A percentile compares a stretch with the other conserved stretches of the same genome.
Evolutionary conservation across 345 rosid genomes (phyloP).

Genomic region (Anastatica hierochuntica): DNA sequence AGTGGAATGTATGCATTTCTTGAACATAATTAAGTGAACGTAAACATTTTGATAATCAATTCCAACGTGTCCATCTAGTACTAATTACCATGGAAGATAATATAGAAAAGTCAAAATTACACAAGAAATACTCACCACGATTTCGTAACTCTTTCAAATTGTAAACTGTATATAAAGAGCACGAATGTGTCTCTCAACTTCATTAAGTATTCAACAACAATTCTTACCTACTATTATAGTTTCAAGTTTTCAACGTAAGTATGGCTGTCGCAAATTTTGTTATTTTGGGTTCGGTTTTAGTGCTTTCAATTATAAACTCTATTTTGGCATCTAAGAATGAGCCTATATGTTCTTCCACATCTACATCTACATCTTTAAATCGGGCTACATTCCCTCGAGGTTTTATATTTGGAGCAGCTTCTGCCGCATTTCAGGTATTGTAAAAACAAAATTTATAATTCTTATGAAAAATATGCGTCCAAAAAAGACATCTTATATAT

Average conservation of each 20-base stretch:
- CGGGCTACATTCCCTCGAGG: not conserved
- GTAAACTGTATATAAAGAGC: not conserved
- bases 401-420: slow-evolving; percentile 21
- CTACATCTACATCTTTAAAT: not conserved
- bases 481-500: too few species aligned
- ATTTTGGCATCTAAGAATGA: not conserved
- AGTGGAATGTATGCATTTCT: too few species aligned
- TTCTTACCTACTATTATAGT: not conserved
- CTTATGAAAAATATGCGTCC: too few species aligned
- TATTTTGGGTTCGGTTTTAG: not conserved
- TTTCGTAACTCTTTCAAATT: not conserved
- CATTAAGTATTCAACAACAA: not conserved
- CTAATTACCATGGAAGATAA: too few species aligned
- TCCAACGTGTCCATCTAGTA: too few species aligned
- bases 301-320: not conserved
- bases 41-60: too few species aligned
- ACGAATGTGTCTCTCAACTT: not conserved
- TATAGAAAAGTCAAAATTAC: too few species aligned
- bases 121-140: not conserved
- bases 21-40: too few species aligned
- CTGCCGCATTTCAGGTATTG: slow-evolving; percentile 16
- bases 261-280: not conserved
- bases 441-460: not conserved
- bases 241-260: not conserved
- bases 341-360: not conserved